These are phyloP conservation scores for Pyrenophora seminiperda DNA, from an alignment of 2,329 filamentous ascomycete species.

Conservation along the genomic window DNA sequence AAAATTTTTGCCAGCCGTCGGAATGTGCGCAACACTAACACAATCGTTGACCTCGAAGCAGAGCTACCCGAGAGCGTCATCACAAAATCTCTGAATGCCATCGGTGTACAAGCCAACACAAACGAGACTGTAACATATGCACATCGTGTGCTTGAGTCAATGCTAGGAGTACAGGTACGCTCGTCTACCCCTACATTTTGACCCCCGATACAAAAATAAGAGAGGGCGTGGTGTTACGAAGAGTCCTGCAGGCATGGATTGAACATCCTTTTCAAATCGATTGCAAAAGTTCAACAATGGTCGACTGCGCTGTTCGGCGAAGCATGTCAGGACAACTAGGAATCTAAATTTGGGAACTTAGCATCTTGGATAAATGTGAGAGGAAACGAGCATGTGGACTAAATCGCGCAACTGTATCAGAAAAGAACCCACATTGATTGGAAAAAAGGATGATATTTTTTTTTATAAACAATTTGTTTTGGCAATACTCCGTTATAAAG, in stretches of 20 bases:
- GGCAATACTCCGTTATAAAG: too few species aligned
- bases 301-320: conserved; percentile 3
- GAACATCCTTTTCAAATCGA: conserved; percentile 15
- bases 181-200: not conserved
- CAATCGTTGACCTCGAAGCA: conserved; percentile 58
- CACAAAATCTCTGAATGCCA: conserved; percentile 60
- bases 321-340: conserved; percentile 10
- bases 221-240: conserved; percentile 10
- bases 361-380: conserved; percentile 1
- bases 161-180: conserved; percentile 19
- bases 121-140: conserved; percentile 67
- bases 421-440: not conserved
- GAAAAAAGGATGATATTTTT: too few species aligned
- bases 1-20: conserved; percentile 68
- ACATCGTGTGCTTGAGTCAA: conserved; percentile 64
- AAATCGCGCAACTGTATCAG: not conserved
- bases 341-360: conserved; percentile 8
- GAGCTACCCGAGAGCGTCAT: conserved; percentile 57
- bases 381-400: not conserved
- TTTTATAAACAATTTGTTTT: too few species aligned
- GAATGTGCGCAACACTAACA: conserved; percentile 64
- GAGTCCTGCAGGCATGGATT: conserved; percentile 21
- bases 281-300: conserved; percentile 23
- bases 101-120: conserved; percentile 61
- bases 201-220: conserved; percentile 2